Evolutionary conservation across 179 eudicot genomes (phyloP), one percentile per base, ranked within the genome.

Genomic region (Beta lomatogona): DNA sequence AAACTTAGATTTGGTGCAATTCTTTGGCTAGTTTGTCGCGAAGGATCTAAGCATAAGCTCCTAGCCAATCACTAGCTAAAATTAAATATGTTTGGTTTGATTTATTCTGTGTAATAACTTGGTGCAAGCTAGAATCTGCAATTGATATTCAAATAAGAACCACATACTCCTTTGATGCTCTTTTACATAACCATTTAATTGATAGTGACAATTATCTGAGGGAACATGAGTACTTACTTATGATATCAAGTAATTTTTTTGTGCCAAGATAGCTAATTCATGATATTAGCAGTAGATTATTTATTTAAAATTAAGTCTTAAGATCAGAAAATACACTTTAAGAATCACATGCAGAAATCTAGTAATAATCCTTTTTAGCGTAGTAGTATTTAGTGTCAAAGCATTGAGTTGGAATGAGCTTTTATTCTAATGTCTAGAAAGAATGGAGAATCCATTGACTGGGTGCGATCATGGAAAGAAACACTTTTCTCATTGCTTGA

Each of bases 381-480:
- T 53, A 46, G 5, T 58, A 57, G 5, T 76, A 71, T 12, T 41
- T 52, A 54, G 75, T 21, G 31, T 28, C 31, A 28, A 28, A 28
- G 31, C 31, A 77, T 72, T 81, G 53, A 59, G 58, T 22, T 70
- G 15, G 41, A 48, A 66, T 71, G 45, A 46, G 36, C 63, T 71
- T 87, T 82, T 83, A 73, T 81, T 79, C 80, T 71, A 78, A 85
- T 88, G 89, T 88, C 95, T 97, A 94, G 99, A 89, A 86, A 97
- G 99, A 89, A 79, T 78, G 87, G 90, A 82, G 97, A 90, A 53
- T 78, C 89, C 77, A 87, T 90, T 28, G 95, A 97, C 82, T 94
- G 99, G 99, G 79, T 81, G 76, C 85, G 86, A 78, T 94, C 99
- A 57, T 94, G 99, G 99, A 92, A 88, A 86, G 85, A 80, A 71